Percentiles rank a stretch among this genome's conserved stretches.
phyloP scores from a whole-genome alignment of 2,329 filamentous ascomycete species.

The Teratosphaeria gauchensis region DNA sequence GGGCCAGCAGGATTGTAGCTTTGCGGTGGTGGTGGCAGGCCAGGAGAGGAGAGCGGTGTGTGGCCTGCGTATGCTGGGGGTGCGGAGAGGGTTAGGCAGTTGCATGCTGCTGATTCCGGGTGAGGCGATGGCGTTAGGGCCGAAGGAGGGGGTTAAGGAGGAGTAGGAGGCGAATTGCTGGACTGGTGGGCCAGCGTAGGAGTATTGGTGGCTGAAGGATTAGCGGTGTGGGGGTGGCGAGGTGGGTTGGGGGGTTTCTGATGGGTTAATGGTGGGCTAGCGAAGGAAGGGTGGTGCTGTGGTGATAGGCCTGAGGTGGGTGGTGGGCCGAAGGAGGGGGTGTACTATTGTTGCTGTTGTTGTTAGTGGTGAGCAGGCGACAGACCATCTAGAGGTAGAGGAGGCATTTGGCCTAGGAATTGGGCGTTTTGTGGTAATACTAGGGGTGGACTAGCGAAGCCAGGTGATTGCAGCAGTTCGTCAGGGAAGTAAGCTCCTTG shows the following conservation, averaged over 20 bases:
- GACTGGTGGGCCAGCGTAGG: conserved; percentile 11
- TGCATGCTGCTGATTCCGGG: conserved; percentile 10
- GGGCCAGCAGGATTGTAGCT: neutral
- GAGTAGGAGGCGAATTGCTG: conserved; percentile 32
- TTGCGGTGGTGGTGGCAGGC: conserved; percentile 24
- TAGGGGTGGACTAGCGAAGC: conserved; percentile 10
- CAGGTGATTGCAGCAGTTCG: conserved; percentile 13
- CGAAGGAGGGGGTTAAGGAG: conserved; percentile 9
- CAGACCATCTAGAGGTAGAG: conserved; percentile 7
- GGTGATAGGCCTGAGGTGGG: neutral
- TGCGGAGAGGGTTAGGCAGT: conserved; percentile 24
- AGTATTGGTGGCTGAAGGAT: conserved; percentile 25
- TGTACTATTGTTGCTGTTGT: conserved; percentile 7
- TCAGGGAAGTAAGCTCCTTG: conserved; percentile 32
- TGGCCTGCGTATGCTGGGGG: conserved; percentile 25
- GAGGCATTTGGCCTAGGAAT: conserved; percentile 14
- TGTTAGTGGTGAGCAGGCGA: conserved; percentile 14
- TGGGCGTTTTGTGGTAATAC: conserved; percentile 8
- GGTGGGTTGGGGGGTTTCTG: conserved; percentile 4
- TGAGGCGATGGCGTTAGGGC: conserved; percentile 8
- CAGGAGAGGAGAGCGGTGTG: conserved; percentile 30
- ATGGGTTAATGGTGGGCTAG: conserved; percentile 3
- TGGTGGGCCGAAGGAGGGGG: neutral
- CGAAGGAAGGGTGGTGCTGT: conserved; percentile 4
- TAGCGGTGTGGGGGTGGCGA: conserved; percentile 18